Percentiles rank a stretch among this genome's conserved stretches.
These are phyloP conservation scores for Astragalus glycyphyllos DNA, from an alignment of 306 rosid species.

Conservation along the genomic window DNA sequence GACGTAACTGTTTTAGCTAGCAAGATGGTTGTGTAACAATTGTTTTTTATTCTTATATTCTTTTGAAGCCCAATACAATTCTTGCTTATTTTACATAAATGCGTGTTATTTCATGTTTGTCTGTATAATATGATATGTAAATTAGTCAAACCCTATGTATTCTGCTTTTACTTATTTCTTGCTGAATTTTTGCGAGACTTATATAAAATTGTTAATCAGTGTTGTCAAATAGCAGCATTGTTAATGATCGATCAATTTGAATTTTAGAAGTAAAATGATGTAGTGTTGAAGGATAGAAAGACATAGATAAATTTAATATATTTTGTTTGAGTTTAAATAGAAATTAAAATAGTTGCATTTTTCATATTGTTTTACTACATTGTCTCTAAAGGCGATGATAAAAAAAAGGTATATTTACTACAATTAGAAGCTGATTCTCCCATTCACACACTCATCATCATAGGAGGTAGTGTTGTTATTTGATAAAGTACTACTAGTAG, in stretches of 20 bases:
- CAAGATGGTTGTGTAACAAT: conserved; percentile 32
- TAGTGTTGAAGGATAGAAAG: background rate
- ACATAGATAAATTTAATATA: background rate
- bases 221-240: no score
- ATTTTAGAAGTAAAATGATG: background rate
- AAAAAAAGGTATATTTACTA: background rate
- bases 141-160: background rate
- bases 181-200: background rate
- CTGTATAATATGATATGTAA: conserved; percentile 20
- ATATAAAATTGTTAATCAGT: background rate
- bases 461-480: background rate
- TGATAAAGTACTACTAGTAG: background rate
- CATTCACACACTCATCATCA: background rate
- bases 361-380: background rate
- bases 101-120: background rate
- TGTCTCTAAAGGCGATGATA: background rate
- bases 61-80: conserved; percentile 27
- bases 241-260: no score
- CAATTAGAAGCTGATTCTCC: background rate
- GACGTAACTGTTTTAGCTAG: conserved; percentile 21
- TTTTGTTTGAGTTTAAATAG: background rate
- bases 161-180: conserved; percentile 13
- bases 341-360: background rate
- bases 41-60: conserved; percentile 13
- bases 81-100: conserved; percentile 1